Evolutionary conservation across 352 stramenopile genomes (phyloP).

Genomic region (Albugo candida): DNA sequence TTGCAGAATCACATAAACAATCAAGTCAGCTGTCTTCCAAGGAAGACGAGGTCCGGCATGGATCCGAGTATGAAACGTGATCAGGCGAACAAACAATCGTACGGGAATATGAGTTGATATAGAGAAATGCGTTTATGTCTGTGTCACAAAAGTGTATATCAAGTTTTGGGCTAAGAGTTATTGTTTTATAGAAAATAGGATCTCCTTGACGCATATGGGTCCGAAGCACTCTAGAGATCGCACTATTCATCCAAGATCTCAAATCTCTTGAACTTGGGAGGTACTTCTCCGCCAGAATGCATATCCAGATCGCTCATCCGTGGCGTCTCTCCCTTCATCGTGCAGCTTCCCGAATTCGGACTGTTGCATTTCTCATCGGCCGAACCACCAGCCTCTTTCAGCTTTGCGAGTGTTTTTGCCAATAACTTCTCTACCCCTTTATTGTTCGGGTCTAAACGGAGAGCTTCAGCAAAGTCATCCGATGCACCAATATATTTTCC

Average conservation of each 20-base stretch:
- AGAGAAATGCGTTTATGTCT: too few relatives aligned
- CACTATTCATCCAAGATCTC: slow-evolving; percentile 44
- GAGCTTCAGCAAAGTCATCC: slow-evolving; percentile 55
- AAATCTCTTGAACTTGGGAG: slow-evolving; percentile 28
- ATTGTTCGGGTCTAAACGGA: slow-evolving; percentile 43
- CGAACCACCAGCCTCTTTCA: slow-evolving; percentile 36
- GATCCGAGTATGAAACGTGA: too few relatives aligned
- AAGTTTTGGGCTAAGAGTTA: too few relatives aligned
- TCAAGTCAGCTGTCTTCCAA: too few relatives aligned
- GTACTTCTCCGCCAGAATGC: slow-evolving; percentile 1
- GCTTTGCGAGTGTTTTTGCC: slow-evolving; percentile 48
- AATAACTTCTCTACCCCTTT: slow-evolving; percentile 63
- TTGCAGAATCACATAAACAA: too few relatives aligned
- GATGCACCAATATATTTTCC: slow-evolving; percentile 75
- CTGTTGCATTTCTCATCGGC: slow-evolving; percentile 10
- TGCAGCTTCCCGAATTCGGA: slow-evolving; percentile 10
- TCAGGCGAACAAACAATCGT: too few relatives aligned
- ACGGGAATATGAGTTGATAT: too few relatives aligned
- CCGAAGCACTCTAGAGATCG: too few relatives aligned
- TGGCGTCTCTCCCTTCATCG: slow-evolving; percentile 3
- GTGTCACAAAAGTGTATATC: too few relatives aligned
- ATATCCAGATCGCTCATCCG: neutral
- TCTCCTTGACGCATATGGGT: too few relatives aligned
- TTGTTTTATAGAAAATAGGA: too few relatives aligned
- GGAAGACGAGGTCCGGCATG: too few relatives aligned